Percentiles rank a stretch among this genome's conserved stretches.
phyloP scores from a whole-genome alignment of 2,329 filamentous ascomycete species.

The Fusarium musae region DNA sequence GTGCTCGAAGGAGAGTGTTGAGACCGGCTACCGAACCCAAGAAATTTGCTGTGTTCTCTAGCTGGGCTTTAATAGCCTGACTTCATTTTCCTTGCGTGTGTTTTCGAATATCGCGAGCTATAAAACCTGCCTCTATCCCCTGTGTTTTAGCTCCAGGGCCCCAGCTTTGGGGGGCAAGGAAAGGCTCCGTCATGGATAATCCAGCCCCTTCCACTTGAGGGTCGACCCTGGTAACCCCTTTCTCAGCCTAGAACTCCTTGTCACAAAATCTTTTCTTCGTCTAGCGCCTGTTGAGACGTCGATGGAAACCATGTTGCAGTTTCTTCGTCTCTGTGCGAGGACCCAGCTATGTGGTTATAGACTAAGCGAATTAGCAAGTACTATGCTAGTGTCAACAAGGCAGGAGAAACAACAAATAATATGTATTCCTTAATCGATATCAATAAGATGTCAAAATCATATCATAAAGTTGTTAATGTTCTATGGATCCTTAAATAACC shows the following conservation, averaged over 20 bases:
- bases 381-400: not conserved
- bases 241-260: slow-evolving; percentile 20
- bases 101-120: slow-evolving; percentile 27
- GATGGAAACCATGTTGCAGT: slow-evolving; percentile 29
- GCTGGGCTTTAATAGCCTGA: slow-evolving; percentile 34
- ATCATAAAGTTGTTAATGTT: not conserved
- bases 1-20: slow-evolving; percentile 29
- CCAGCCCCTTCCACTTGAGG: slow-evolving; percentile 15
- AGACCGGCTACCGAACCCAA: slow-evolving; percentile 32
- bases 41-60: slow-evolving; percentile 16
- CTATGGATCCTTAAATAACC: not conserved
- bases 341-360: slow-evolving; percentile 4
- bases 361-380: not conserved
- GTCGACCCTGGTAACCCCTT: slow-evolving; percentile 28
- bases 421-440: not conserved
- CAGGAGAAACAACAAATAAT: not conserved
- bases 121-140: slow-evolving; percentile 18
- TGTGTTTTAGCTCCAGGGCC: slow-evolving; percentile 20
- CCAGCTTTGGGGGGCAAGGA: slow-evolving; percentile 9
- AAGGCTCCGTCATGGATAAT: slow-evolving; percentile 15
- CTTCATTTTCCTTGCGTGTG: not conserved
- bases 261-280: slow-evolving; percentile 20
- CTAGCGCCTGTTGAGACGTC: slow-evolving; percentile 33
- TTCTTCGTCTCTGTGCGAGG: slow-evolving; percentile 1
- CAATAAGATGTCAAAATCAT: not conserved